Percentiles rank a stretch among this genome's conserved stretches.
Conservation (phyloP, 2,329 filamentous ascomycete species). For the Fusarium coffeatum region DNA sequence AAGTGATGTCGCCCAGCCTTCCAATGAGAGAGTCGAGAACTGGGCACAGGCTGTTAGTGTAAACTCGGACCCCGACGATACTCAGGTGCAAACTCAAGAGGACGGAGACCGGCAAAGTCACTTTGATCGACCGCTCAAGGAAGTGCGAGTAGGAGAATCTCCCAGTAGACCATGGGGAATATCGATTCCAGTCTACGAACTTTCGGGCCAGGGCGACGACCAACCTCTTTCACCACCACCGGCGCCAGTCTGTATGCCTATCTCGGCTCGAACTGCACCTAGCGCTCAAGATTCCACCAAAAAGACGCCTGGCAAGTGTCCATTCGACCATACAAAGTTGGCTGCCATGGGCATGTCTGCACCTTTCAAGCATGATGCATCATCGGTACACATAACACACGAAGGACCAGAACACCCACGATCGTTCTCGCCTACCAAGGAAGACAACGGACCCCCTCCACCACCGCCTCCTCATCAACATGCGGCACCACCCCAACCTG, state of each 20-base stretch:
- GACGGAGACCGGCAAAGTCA: constrained; percentile 74
- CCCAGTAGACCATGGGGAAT: constrained; percentile 96
- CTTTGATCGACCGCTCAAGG: constrained; percentile 87
- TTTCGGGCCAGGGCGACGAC: constrained; percentile 51
- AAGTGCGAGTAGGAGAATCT: constrained; percentile 92
- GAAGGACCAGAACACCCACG: constrained; percentile 21
- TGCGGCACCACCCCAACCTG: constrained; percentile 54
- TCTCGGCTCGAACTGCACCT: constrained; percentile 46
- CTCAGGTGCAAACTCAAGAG: constrained; percentile 47
- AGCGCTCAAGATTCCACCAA: constrained; percentile 44
- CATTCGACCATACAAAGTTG: constrained; percentile 66
- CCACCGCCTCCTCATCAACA: constrained; percentile 23
- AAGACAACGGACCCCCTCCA: constrained; percentile 27
- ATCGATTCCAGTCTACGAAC: constrained; percentile 73
- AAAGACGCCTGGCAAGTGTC: constrained; percentile 63
- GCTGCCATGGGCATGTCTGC: constrained; percentile 49
- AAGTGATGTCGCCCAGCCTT: constrained; percentile 62
- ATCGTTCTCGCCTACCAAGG: constrained; percentile 40
- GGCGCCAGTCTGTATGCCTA: constrained; percentile 65
- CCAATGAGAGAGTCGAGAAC: constrained; percentile 80
- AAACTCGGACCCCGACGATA: constrained; percentile 53
- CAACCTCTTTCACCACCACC: constrained; percentile 68
- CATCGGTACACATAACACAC: constrained; percentile 21
- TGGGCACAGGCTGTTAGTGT: constrained; percentile 85
- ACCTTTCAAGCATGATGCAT: constrained; percentile 23